phyloP scores from a whole-genome alignment of 2,329 filamentous ascomycete species.

The Clarireedia sp. region DNA sequence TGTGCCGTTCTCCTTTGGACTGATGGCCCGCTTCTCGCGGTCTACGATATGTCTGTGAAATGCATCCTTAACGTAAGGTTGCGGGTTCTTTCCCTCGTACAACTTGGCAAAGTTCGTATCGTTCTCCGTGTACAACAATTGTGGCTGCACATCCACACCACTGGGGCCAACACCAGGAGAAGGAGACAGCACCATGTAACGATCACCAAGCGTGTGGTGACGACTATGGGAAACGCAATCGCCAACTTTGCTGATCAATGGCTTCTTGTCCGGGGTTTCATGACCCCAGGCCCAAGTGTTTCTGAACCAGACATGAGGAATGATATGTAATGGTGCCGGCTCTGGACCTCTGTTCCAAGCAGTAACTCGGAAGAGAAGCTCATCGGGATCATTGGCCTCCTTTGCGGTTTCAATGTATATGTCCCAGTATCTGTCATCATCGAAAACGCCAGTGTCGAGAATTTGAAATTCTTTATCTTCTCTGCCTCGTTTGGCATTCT shows the following conservation, averaged over 20 bases:
- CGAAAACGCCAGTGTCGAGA: conserved; percentile 78
- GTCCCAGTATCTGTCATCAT: conserved; percentile 90
- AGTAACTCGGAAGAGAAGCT: conserved; percentile 87
- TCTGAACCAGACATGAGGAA: conserved; percentile 93
- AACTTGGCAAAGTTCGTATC: conserved; percentile 79
- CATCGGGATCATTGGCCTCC: conserved; percentile 83
- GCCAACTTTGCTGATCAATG: conserved; percentile 59
- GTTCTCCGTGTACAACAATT: conserved; percentile 89
- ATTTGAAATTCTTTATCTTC: conserved; percentile 85
- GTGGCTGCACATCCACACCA: conserved; percentile 75
- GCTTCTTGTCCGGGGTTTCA: conserved; percentile 68
- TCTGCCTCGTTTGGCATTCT: conserved; percentile 71
- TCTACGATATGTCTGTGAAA: conserved; percentile 86
- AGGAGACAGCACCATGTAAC: conserved; percentile 78
- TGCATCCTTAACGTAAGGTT: conserved; percentile 86
- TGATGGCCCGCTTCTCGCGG: conserved; percentile 70
- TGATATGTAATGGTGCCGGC: conserved; percentile 81
- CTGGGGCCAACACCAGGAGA: conserved; percentile 76
- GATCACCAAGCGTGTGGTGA: conserved; percentile 72
- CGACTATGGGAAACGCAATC: conserved; percentile 67
- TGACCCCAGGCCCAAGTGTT: conserved; percentile 96
- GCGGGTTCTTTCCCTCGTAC: conserved; percentile 70
- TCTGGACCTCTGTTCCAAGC: conserved; percentile 94
- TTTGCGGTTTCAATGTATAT: conserved; percentile 96
- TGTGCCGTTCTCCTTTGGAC: conserved; percentile 71